Evolutionary conservation across 352 stramenopile species (phyloP), one percentile per base, ranked within the genome.

Genomic region (Blastocystis sp.): DNA sequence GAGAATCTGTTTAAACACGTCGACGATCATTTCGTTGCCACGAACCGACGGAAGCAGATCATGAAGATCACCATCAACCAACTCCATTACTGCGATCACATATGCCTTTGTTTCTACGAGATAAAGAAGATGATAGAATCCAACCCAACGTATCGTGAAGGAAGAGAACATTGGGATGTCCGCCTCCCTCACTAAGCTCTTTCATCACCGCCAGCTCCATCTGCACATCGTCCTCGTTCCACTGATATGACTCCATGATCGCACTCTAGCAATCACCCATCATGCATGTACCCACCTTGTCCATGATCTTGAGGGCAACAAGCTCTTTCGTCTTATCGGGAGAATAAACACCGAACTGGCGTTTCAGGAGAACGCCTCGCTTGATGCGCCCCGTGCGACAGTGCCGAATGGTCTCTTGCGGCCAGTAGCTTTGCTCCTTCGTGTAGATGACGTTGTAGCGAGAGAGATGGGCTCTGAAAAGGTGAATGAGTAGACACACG

Each of bases 371-470:
- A 18, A 75, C 34, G 9, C 75, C 75, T 11, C 75, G 75, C 38
- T 85, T 85, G 42, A 85, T 85, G 11, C 75, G 75, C 4, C 75
- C 75, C 40, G 75, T 85, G 3, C 75, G 75, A n/a, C 75, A 85
- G 40, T 85, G 75, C 38, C 57, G 57, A 38, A 85, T 85, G 6
- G 75, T 85, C 27, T 81, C 69, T 24, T 81, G 69, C 18, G 69
- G 69, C 69, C 69, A 81, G 46, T 81, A 81, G 46, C 24, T 63
- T 4, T 27, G 27, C 0, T 64, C 69, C 36, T 81, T 81, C 14
- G 69, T 49, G 32, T 65, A 81, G 1, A 81, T 51, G 24, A 81
- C 63, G 46, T 81, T 81, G 29, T 46, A 81, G n/a, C 69, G 69
- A 16, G 29, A 24, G 4, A 81, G 8, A 21, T 48, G 29, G 24